Evolutionary conservation across 257 asterid species (phyloP).

Genomic region (Pogostemon cablin): DNA sequence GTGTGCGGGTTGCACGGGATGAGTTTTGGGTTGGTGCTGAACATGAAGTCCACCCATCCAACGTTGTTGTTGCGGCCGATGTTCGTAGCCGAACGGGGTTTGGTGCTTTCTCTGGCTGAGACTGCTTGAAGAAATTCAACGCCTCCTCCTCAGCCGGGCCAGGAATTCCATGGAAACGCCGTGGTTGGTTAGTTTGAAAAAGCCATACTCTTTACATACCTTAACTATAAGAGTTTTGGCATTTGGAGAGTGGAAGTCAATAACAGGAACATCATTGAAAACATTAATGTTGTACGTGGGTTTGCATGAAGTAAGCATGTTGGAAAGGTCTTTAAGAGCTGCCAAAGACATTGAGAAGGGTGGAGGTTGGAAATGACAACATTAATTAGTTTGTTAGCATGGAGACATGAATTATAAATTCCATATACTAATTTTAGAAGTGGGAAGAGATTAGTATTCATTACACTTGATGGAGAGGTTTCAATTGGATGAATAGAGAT

Average conservation of each 20-base stretch:
- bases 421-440: too few species aligned
- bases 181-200: conserved; percentile 52
- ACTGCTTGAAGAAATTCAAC: conserved; percentile 35
- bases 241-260: conserved; percentile 32
- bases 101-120: conserved; percentile 45
- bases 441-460: neutral
- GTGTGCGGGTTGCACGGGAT: neutral
- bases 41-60: conserved; percentile 59
- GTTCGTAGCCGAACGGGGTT: conserved; percentile 52
- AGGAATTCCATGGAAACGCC: conserved; percentile 43
- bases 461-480: neutral
- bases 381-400: too few species aligned
- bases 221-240: conserved; percentile 42
- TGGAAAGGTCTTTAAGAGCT: conserved; percentile 7
- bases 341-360: too few species aligned
- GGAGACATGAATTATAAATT: too few species aligned
- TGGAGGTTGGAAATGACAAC: too few species aligned
- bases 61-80: conserved; percentile 59
- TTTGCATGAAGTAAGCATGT: conserved; percentile 41
- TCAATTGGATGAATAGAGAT: neutral
- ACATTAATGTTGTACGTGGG: conserved; percentile 27
- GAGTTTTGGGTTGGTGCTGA: conserved; percentile 41
- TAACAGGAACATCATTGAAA: conserved; percentile 41
- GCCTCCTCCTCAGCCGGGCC: conserved; percentile 34
- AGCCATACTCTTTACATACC: conserved; percentile 50